These are phyloP conservation scores for Byssothecium circinans DNA, from an alignment of 2,329 filamentous ascomycete species.

Conservation along the genomic window DNA sequence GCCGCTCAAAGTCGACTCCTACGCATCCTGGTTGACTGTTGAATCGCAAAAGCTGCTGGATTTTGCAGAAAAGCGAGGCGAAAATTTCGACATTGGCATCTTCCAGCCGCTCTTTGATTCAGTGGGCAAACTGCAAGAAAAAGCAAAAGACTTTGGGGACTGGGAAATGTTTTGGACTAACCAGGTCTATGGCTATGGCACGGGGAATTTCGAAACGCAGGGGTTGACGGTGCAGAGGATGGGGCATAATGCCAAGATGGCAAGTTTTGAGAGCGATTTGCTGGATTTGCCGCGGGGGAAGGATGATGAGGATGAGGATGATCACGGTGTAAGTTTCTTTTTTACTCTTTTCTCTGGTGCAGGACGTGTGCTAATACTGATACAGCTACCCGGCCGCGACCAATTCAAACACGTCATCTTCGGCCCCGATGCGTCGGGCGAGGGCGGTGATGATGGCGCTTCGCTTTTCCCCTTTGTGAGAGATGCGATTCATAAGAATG, in stretches of 20 bases:
- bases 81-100: slow-evolving; percentile 48
- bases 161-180: slow-evolving; percentile 81
- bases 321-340: slow-evolving; percentile 63
- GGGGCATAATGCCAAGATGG: slow-evolving; percentile 77
- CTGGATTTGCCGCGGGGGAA: slow-evolving; percentile 70
- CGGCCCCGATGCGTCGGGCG: slow-evolving; percentile 74
- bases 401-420: slow-evolving; percentile 95
- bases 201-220: slow-evolving; percentile 75
- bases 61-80: slow-evolving; percentile 57
- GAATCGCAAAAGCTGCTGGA: slow-evolving; percentile 72
- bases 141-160: slow-evolving; percentile 66
- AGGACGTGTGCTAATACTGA: slow-evolving; percentile 7
- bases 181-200: slow-evolving; percentile 66
- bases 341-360: background rate
- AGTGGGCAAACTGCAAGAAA: slow-evolving; percentile 60
- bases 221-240: slow-evolving; percentile 68
- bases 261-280: slow-evolving; percentile 78
- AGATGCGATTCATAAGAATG: slow-evolving; percentile 71
- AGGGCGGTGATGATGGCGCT: slow-evolving; percentile 56
- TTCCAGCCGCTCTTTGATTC: slow-evolving; percentile 66
- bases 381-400: slow-evolving; percentile 71
- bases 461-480: slow-evolving; percentile 81
- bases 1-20: slow-evolving; percentile 77
- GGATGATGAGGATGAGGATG: slow-evolving; percentile 26
- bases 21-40: slow-evolving; percentile 64